Base-by-base conservation (phyloP, 1,284 basidiomycete species). In the Quambalaria eucalypti region DNA sequence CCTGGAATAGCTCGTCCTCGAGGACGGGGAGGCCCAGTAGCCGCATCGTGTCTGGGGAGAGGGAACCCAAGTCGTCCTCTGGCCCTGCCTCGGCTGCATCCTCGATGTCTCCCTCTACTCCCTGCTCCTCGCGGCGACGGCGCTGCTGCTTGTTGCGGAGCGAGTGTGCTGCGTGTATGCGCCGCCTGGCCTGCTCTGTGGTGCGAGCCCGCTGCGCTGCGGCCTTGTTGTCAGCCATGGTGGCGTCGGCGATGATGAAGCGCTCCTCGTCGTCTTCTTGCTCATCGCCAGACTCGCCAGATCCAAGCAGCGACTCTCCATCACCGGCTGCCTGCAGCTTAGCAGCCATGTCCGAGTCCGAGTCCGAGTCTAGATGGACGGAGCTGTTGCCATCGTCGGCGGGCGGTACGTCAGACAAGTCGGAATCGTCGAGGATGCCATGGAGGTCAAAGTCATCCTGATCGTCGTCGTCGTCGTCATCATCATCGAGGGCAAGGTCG, bases 271-370 rank as follows among this genome's bases (percentile, higher is more conserved):
- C 63, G 26, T 65, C 61, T 38, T 71, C 63, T n/a, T 59, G 61
- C 26, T 71, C 69, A 2, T 70, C 65, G 50, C 60, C 62, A 4
- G 68, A 70, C 51, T 60, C 61, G 47, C 61, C 71, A n/a, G 69
- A 72, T 36, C 71, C 71, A n/a, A 73, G 59, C 10, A 73, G 62
- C 14, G 71, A 73, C 31, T 72, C 71, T 39, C 68, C 70, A 28
- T 72, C 69, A 12, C 70, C 68, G 0, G 71, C 71, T 33, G 65
- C 71, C 29, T 62, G 64, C 16, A 73, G 67, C 57, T 71, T 67
- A 47, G 62, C 63, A 30, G 68, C 71, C 70, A 73, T 72, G 28
- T 68, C 69, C 26, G 61, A 59, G 30, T 72, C 71, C 10, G 69
- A 67, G 21, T 66, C 63, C 19, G 66, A 63, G 14, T 46, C 42